Base-by-base conservation (phyloP, 495 filamentous ascomycete species). In the Penicillium maclennaniae region DNA sequence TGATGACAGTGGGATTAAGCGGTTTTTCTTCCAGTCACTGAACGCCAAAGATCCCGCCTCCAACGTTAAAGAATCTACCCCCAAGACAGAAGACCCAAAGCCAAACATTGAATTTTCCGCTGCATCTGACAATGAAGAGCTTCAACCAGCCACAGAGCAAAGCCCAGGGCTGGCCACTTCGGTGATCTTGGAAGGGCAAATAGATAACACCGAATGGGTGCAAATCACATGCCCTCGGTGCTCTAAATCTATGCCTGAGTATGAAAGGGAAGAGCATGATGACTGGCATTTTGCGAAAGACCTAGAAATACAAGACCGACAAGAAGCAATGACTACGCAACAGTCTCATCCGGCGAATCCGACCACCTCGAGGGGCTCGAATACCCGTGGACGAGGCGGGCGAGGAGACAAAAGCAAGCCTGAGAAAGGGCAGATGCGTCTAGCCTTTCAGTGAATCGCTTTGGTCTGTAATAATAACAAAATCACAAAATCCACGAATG, bases 271-370 rank as follows among this genome's bases (percentile, higher is more conserved):
- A 47, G 91, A 88, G 72, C 93, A 98, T 63, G 78, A 88, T 38
- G 93, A 98, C 66, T 98, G 91, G 88, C 93, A 98, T 73, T 89
- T 96, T 69, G 93, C 93, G 38, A 91, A 88, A 74, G 84, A 89
- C 59, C 78, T 97, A 25, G 86, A 87, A 57, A 79, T 82, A 7
- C 78, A 91, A 55, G 79, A 83, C 43, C 72, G 67, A 27, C 63
- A 71, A 52, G 62, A 65, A 41, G 61, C 64, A 5, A 62, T 55
- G 19, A 56, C 40, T 36, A 62, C 55, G 16, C 70, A 61, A n/a
- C 49, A 53, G 41, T 49, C 49, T 16, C 59, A 54, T 19, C 36
- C 63, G 26, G 37, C 63, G 36, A 60, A 48, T 44, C 10, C 42
- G 8, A 43, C 9, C 17, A 39, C 19, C 6, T 20, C 62, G n/a